Base-by-base conservation (phyloP, 768 basidiomycete species). In the Lentinula raphanica region DNA sequence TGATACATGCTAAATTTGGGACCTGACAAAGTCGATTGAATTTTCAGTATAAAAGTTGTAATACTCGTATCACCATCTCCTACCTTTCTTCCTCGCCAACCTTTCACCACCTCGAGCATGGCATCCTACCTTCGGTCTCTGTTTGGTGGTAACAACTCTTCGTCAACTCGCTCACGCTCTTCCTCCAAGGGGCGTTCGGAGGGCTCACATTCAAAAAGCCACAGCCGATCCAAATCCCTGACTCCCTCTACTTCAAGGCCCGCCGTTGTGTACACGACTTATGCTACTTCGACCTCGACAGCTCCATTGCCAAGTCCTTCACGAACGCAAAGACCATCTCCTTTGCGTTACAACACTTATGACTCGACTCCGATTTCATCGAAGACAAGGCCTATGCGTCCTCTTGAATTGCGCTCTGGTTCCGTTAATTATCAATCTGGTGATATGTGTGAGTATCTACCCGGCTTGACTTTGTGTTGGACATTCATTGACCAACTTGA, bases 111-210 rank as follows among this genome's bases (percentile, higher is more conserved):
- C 23, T 27, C 53, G 13, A 62, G 56, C 58, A 82, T 82, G 80
- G 73, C 79, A 50, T 76, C 81, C 32, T 79, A 79, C 70, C 65
- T 83, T 58, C 81, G 81, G 60, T 48, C 25, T 59, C 45, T 59
- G 36, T 46, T 56, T 19, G 28, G 32, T 45, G 64, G 62, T 40
- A 31, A 23, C 7, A 56, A 31, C 42, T 44, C 44, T 13, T 19
- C 39, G 5, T 56, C 54, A 44, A 27, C 51, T 27, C 51, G 51
- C 25, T 53, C 42, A 23, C 51, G 58, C 23, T 50, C 68, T 55
- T 61, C 35, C n/a, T 31, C 49, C 53, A 64, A 49, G 42, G 40
- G 28, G 60, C 64, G 60, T 62, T 67, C 48, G 59, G 54, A 56
- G 38, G 64, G 62, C 55, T 64, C 59, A 27, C 62, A 68, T 45